A percentile compares a stretch with the other conserved stretches of the same genome.
phyloP scores from a whole-genome alignment of 768 basidiomycete species.

The Baorangia bicolor region DNA sequence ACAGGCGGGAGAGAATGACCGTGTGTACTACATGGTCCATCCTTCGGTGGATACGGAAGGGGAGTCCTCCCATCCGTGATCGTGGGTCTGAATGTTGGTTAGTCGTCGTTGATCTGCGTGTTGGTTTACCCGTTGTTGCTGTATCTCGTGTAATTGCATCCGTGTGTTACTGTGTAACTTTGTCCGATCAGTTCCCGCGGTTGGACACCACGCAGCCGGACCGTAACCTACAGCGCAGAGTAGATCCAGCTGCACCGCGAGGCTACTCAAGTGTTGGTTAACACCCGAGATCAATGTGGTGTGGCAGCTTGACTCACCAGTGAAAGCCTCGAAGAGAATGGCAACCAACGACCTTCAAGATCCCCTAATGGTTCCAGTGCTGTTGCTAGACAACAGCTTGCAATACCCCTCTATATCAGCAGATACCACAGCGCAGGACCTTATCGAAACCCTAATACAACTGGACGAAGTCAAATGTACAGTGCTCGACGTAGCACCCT shows the following conservation, averaged over 20 bases:
- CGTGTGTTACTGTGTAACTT: not conserved
- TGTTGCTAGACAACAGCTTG: slow-evolving; percentile 56
- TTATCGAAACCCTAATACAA: slow-evolving; percentile 50
- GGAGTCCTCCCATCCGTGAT: slow-evolving; percentile 36
- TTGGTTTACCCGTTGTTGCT: slow-evolving; percentile 9
- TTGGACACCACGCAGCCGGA: not conserved
- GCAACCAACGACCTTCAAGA: slow-evolving; percentile 30
- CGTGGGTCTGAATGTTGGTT: not conserved
- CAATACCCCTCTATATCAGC: slow-evolving; percentile 59
- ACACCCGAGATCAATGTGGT: not conserved
- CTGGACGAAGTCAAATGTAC: slow-evolving; percentile 52
- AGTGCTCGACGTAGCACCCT: slow-evolving; percentile 54
- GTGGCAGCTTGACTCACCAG: not conserved
- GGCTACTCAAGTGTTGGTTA: not conserved
- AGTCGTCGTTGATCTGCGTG: slow-evolving; percentile 7
- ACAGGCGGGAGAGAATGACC: slow-evolving; percentile 55
- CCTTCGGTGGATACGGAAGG: slow-evolving; percentile 77
- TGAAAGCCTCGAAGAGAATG: slow-evolving; percentile 9
- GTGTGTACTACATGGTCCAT: slow-evolving; percentile 89
- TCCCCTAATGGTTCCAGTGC: slow-evolving; percentile 54
- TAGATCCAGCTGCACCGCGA: not conserved
- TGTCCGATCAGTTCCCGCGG: not conserved
- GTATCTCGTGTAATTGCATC: slow-evolving; percentile 9
- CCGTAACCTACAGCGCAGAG: not conserved
- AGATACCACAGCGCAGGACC: slow-evolving; percentile 57